These are phyloP conservation scores for Furcasterigmium sp. DNA, from an alignment of 2,329 filamentous ascomycete species.

Conservation along the genomic window DNA sequence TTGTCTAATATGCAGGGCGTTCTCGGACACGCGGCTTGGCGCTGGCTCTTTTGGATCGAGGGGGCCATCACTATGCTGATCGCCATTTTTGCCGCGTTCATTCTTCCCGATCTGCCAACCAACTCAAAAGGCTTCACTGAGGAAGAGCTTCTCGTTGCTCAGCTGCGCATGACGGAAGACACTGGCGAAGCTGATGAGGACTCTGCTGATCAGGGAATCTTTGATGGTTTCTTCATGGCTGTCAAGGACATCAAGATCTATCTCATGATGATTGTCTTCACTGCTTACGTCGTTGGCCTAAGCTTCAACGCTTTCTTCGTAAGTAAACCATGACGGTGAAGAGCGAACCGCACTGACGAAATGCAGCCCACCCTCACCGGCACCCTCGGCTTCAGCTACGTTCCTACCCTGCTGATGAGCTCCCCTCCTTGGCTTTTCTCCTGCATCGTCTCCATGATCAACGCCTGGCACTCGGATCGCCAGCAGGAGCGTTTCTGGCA, in stretches of 20 bases:
- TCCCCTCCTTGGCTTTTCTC: slow-evolving; percentile 55
- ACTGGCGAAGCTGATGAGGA: slow-evolving; percentile 52
- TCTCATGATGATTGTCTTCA: slow-evolving; percentile 57
- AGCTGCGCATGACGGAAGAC: slow-evolving; percentile 51
- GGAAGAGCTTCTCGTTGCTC: slow-evolving; percentile 50
- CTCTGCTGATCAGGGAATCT: slow-evolving; percentile 39
- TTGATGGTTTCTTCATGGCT: slow-evolving; percentile 52
- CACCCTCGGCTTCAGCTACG: slow-evolving; percentile 46
- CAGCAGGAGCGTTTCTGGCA: slow-evolving; percentile 53
- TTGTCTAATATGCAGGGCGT: slow-evolving; percentile 52
- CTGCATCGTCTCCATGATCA: slow-evolving; percentile 48
- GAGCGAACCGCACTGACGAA: neutral
- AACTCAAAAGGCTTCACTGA: slow-evolving; percentile 54
- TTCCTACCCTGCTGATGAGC: slow-evolving; percentile 50
- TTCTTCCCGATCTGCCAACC: slow-evolving; percentile 49
- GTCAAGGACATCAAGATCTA: slow-evolving; percentile 58
- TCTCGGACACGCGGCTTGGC: slow-evolving; percentile 50
- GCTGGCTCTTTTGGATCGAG: slow-evolving; percentile 51
- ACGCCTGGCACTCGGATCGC: slow-evolving; percentile 51
- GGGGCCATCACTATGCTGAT: slow-evolving; percentile 35
- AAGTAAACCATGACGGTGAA: slow-evolving; percentile 15
- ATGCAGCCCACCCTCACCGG: slow-evolving; percentile 41
- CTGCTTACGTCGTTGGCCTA: slow-evolving; percentile 53
- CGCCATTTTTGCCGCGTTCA: slow-evolving; percentile 39
- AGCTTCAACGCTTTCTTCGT: slow-evolving; percentile 56